Evolutionary conservation across 371 early-diverging fungal genomes (phyloP), one percentile per base, ranked within the genome.

Genomic region (Mortierella sp.): DNA sequence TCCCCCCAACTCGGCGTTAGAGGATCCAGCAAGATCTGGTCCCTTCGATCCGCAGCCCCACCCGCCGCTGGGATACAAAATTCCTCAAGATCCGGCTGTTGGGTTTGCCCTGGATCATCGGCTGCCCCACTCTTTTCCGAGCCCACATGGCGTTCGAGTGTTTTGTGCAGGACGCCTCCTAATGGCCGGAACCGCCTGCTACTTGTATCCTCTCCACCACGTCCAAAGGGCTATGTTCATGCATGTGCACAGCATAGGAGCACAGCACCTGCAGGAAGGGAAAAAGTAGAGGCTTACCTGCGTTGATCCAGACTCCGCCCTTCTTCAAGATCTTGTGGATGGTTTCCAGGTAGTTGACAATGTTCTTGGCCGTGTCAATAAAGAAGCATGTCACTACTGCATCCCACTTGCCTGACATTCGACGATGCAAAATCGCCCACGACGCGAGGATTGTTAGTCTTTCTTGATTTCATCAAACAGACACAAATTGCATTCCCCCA

Each of bases 301-400:
- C 81, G 71, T 98, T 97, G 64, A 98, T 96, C 98, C 98, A 98
- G n/a, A 89, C 79, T 1, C 96, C 97, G 19, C 92, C 92, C 17
- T 86, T 84, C 72, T 91, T 91, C 56, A 98, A 76, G 14, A 88
- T 79, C 17, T 85, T 73, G 66, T 90, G 85, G 60, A 98, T 93
- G 0, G 89, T 85, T 58, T 93, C 92, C 37, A 98, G 74, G 66
- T 97, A 97, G 25, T 92, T 88, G 21, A 95, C 67, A 31, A 95
- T 88, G 68, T 97, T 96, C 65, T 94, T 91, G 21, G 97, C 97
- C 0, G 98, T 97, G 70, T 98, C 98, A 50, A 98, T 91, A 74
- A 97, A 98, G 84, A 94, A 98, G 78, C 96, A 96, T 0, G 96
- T 96, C 0, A 95, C 94, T 2, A 97, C 82, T 1, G 88, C 91